Conservation (phyloP, 2,329 filamentous ascomycete genomes). For the Lithohypha guttulata region DNA sequence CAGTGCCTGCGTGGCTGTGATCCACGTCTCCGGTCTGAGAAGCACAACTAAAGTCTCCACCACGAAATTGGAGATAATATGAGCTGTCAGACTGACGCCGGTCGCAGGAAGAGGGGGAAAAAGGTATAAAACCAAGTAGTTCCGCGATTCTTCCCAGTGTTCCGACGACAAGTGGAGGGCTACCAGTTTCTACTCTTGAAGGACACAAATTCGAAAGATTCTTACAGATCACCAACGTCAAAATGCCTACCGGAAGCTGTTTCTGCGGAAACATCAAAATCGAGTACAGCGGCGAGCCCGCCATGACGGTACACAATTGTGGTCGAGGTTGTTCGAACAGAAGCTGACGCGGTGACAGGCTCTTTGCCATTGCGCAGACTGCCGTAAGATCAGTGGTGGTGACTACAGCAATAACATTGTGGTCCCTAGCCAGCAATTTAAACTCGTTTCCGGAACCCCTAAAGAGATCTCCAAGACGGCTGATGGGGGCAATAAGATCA, state of each 20-base stretch:
- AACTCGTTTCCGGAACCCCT: constrained; percentile 24
- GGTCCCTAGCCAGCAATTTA: constrained; percentile 24
- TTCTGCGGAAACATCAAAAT: constrained; percentile 30
- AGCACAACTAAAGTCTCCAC: no score
- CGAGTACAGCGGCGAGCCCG: constrained; percentile 25
- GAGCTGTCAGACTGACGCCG: neutral
- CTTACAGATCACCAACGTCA: constrained; percentile 6
- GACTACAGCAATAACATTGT: constrained; percentile 26
- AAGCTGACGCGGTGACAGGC: constrained; percentile 20
- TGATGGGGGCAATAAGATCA: constrained; percentile 29
- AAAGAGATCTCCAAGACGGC: constrained; percentile 28
- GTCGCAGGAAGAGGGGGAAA: neutral
- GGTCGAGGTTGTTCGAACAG: neutral
- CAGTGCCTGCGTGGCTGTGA: constrained; percentile 84
- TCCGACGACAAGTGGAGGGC: neutral
- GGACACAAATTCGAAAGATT: neutral
- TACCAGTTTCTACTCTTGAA: neutral
- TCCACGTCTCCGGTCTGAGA: constrained; percentile 82
- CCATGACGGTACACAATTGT: constrained; percentile 22
- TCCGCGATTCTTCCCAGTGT: neutral
- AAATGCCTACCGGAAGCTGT: constrained; percentile 25
- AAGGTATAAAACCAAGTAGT: neutral
- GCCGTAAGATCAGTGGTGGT: constrained; percentile 29
- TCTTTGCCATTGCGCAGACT: constrained; percentile 31
- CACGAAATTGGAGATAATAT: no score